These are phyloP conservation scores for Pistacia integerrima DNA, from an alignment of 345 rosid species.

Conservation along the genomic window DNA sequence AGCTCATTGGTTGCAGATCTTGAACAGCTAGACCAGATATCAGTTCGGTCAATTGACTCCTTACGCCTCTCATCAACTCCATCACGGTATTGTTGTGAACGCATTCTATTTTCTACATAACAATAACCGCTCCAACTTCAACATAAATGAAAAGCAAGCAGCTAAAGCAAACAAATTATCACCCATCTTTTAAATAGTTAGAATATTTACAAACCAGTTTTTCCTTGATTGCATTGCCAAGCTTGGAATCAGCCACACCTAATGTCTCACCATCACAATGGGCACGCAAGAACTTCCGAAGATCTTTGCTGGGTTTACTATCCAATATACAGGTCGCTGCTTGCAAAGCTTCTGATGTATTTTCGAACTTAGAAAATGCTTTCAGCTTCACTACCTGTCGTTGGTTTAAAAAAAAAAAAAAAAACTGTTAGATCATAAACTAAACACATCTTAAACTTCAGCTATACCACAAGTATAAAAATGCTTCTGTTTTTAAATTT, in stretches of 20 bases:
- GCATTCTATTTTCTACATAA: constrained; percentile 81
- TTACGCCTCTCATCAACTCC: constrained; percentile 88
- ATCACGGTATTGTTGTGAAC: constrained; percentile 85
- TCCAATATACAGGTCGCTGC: constrained; percentile 73
- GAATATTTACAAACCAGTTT: constrained; percentile 54
- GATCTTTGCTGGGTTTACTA: constrained; percentile 71
- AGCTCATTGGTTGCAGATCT: constrained; percentile 94
- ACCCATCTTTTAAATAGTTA: neutral
- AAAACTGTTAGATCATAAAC: neutral
- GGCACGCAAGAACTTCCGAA: constrained; percentile 71
- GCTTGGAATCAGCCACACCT: constrained; percentile 90
- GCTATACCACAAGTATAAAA: neutral
- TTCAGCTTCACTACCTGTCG: constrained; percentile 73
- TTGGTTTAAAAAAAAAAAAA: neutral
- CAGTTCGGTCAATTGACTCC: constrained; percentile 87
- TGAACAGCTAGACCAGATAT: constrained; percentile 73
- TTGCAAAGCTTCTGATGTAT: constrained; percentile 84
- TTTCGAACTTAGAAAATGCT: constrained; percentile 88
- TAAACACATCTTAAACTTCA: neutral
- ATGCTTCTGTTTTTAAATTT: too few species aligned
- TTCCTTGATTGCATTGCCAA: constrained; percentile 90
- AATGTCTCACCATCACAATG: constrained; percentile 71
- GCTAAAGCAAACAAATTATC: neutral
- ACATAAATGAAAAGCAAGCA: neutral
- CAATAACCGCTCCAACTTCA: constrained; percentile 16